Conservation (phyloP, 73 alveolate genomes). For the Durusdinium trenchii region DNA sequence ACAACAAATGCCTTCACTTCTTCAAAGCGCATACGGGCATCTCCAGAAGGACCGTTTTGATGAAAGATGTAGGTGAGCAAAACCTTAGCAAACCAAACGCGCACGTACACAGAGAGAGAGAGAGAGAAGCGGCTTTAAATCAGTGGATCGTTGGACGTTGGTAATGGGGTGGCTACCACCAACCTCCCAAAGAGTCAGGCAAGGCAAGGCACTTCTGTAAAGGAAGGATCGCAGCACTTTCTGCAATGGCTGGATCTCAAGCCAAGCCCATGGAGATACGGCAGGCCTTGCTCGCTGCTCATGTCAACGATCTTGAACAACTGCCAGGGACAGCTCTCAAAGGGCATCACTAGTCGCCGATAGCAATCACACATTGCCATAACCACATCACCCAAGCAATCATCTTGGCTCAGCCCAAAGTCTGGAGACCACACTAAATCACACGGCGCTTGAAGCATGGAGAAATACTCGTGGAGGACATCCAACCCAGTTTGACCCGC, state of each 20-base stretch:
- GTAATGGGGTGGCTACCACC: neutral
- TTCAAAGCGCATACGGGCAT: neutral
- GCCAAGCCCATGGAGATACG: neutral
- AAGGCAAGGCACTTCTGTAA: neutral
- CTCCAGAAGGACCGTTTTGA: neutral
- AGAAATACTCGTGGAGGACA: neutral
- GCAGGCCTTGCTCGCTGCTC: neutral
- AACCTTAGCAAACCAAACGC: neutral
- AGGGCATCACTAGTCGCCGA: conserved; percentile 3
- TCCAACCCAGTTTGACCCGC: conserved; percentile 2
- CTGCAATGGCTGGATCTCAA: neutral
- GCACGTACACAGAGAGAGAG: neutral
- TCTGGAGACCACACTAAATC: neutral
- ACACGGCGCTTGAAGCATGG: neutral
- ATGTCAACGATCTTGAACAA: neutral
- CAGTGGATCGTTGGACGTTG: neutral
- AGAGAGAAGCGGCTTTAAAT: neutral
- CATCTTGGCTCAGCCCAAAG: neutral
- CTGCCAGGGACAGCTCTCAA: neutral
- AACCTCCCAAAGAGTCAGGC: neutral
- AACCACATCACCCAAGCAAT: neutral
- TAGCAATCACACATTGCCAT: neutral
- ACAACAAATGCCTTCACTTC: neutral
- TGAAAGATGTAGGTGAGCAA: neutral
- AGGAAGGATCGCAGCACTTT: neutral